A percentile compares a stretch with the other conserved stretches of the same genome.
phyloP scores from a whole-genome alignment of 371 early-diverging fungal genomes.

The Apophysomyces sp. region DNA sequence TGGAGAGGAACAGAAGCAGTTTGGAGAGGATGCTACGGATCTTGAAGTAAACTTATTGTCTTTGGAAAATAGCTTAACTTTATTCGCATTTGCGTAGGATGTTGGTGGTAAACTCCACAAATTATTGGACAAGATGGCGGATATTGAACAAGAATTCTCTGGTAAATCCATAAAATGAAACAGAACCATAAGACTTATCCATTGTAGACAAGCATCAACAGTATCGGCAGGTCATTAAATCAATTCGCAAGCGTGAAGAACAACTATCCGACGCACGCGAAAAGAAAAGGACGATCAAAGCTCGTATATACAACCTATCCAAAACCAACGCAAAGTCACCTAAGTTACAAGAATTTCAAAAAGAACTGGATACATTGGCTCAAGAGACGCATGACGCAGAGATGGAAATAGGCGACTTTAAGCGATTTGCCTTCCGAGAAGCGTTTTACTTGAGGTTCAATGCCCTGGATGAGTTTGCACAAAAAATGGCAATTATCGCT shows the following conservation, averaged over 20 bases:
- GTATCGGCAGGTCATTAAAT: conserved; percentile 31
- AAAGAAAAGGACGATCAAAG: conserved; percentile 16
- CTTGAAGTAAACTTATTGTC: conserved; percentile 9
- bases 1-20: conserved; percentile 18
- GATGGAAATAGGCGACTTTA: conserved; percentile 24
- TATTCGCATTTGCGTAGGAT: conserved; percentile 17
- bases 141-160: conserved; percentile 33
- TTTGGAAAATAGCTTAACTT: neutral
- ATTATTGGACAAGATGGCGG: conserved; percentile 32
- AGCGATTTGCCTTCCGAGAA: conserved; percentile 28
- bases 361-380: conserved; percentile 8
- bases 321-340: conserved; percentile 21
- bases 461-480: conserved; percentile 34
- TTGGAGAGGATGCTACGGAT: conserved; percentile 15
- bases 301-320: conserved; percentile 19
- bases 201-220: conserved; percentile 12
- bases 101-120: conserved; percentile 26
- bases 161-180: conserved; percentile 13
- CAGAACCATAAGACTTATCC: neutral
- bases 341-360: conserved; percentile 23
- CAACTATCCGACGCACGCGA: conserved; percentile 13
- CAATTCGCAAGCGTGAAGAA: conserved; percentile 27
- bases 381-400: conserved; percentile 12
- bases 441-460: conserved; percentile 39
- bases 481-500: conserved; percentile 29